Conservation (phyloP, 257 asterid species). For the Gynochthodes officinalis region DNA sequence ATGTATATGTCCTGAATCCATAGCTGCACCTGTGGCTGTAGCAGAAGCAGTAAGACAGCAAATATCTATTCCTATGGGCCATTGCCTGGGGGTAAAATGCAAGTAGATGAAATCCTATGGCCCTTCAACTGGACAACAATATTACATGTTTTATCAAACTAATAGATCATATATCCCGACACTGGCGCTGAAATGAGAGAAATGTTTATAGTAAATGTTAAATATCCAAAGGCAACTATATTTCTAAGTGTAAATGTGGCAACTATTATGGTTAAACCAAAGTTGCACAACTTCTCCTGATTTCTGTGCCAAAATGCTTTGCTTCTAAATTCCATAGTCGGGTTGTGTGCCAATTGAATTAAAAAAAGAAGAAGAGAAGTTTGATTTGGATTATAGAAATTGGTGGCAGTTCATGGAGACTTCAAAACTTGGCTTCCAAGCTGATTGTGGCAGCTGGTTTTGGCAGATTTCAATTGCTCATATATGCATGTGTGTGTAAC, state of each 20-base stretch:
- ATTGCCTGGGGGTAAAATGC: background rate
- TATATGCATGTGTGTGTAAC: too few species aligned
- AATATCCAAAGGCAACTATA: background rate
- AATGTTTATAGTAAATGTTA: background rate
- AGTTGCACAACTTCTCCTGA: too few species aligned
- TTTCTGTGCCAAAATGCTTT: too few species aligned
- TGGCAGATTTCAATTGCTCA: too few species aligned
- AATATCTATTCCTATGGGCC: background rate
- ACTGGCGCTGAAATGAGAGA: background rate
- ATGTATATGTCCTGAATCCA: background rate
- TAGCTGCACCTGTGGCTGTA: background rate
- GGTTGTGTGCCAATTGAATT: too few species aligned
- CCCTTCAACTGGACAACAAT: background rate
- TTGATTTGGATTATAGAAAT: too few species aligned
- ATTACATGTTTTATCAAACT: background rate
- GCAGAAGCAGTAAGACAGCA: background rate
- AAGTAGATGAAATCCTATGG: background rate
- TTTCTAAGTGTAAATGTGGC: background rate
- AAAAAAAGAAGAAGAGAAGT: too few species aligned
- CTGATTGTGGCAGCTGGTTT: too few species aligned
- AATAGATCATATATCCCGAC: background rate
- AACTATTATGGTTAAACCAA: too few species aligned
- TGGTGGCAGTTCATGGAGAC: too few species aligned
- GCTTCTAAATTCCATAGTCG: too few species aligned
- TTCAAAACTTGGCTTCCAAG: too few species aligned